Base-by-base conservation (phyloP, 768 basidiomycete species). In the Suillus spraguei region DNA sequence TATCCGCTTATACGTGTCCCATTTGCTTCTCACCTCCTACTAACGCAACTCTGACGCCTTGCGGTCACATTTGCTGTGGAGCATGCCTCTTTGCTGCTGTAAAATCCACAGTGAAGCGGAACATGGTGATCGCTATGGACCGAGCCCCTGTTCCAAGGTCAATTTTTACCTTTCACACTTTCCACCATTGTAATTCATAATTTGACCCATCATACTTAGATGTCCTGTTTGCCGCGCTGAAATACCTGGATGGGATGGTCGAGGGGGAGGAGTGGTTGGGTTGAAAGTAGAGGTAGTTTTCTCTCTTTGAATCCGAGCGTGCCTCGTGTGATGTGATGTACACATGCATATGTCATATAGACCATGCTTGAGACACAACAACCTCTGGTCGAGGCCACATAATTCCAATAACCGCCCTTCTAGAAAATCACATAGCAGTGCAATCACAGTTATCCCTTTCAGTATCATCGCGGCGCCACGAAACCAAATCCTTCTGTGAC, bases 11-110 rank as follows among this genome's bases (percentile, higher is more conserved):
- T 71, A 85, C 83, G 0, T 92, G 92, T 69, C 92, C 92, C 11
- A 89, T 93, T 64, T 93, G 92, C 70, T 91, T 92, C 79, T 87
- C 80, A 46, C 83, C 89, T 0, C 91, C 91, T 1, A 85, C 85
- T 1, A 87, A 90, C 64, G 89, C 92, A 5, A 89, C 90, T 1
- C 72, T 94, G 53, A 92, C 91, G 0, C 90, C 89, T 0, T 94
- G 92, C 66, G 92, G 92, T 0, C 92, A 94, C 66, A 81, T 94
- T 44, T 86, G 87, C 65, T 93, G 92, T 66, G 91, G 90, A 1
- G 77, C 82, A 5, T 94, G 92, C 74, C 81, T 93, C 5, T 92
- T 91, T 65, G 85, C 83, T 3, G 87, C 91, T 0, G 83, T 92
- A 47, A 87, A 87, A 68, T 83, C 87, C 2, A 84, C 86, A 13